A percentile compares a stretch with the other conserved stretches of the same genome.
Conservation (phyloP, 805 yeast genomes). For the Cyberlindnera euphorbiae region DNA sequence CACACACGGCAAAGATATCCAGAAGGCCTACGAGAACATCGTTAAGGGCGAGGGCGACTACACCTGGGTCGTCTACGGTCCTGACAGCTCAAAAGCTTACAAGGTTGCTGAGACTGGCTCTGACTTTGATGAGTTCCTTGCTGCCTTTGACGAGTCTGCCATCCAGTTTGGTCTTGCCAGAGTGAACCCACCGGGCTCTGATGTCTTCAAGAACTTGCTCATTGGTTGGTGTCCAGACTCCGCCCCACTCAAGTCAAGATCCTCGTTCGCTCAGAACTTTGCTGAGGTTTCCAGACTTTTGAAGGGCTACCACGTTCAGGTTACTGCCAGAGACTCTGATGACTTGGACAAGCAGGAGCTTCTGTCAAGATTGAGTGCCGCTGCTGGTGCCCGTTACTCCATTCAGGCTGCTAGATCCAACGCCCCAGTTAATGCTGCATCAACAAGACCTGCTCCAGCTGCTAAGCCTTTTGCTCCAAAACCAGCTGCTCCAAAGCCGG, state of each 20-base stretch:
- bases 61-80: slow-evolving; percentile 78
- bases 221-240: slow-evolving; percentile 98
- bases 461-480: slow-evolving; percentile 18
- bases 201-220: slow-evolving; percentile 75
- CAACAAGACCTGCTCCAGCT: slow-evolving; percentile 27
- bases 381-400: slow-evolving; percentile 94
- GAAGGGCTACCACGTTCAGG: slow-evolving; percentile 89
- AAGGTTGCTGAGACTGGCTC: slow-evolving; percentile 46
- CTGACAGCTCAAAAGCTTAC: slow-evolving; percentile 48
- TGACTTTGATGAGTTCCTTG: slow-evolving; percentile 71
- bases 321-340: slow-evolving; percentile 92
- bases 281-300: slow-evolving; percentile 68
- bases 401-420: slow-evolving; percentile 41
- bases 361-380: slow-evolving; percentile 71
- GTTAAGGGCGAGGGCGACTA: slow-evolving; percentile 69
- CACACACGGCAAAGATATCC: slow-evolving; percentile 70
- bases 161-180: slow-evolving; percentile 90
- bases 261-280: slow-evolving; percentile 72
- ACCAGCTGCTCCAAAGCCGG: slow-evolving; percentile 19
- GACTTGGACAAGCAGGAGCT: slow-evolving; percentile 81
- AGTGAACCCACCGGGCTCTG: slow-evolving; percentile 87
- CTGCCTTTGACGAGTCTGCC: slow-evolving; percentile 77
- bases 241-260: slow-evolving; percentile 72
- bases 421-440: slow-evolving; percentile 27
- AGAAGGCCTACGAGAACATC: slow-evolving; percentile 69